These are phyloP conservation scores for Globisporangium recalcitrans DNA, from an alignment of 352 stramenopile genomes.

Conservation along the genomic window DNA sequence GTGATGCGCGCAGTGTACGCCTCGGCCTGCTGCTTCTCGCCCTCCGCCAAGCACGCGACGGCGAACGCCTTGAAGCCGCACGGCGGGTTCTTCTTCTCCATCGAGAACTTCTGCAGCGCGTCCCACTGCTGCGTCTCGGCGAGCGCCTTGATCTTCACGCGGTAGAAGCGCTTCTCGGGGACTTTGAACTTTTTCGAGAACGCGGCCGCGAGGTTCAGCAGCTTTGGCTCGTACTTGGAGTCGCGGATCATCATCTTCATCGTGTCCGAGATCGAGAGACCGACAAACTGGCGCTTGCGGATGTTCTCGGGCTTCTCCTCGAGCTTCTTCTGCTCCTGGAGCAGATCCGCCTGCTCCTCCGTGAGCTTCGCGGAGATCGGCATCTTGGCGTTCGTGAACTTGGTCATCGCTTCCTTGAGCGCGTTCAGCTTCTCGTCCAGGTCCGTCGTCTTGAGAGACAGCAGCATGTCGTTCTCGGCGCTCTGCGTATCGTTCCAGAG, in stretches of 20 bases:
- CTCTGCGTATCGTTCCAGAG: conserved; percentile 64
- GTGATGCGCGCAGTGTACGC: conserved; percentile 79
- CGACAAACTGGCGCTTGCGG: conserved; percentile 76
- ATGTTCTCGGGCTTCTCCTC: conserved; percentile 79
- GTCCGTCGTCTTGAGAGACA: conserved; percentile 59
- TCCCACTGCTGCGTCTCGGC: conserved; percentile 85
- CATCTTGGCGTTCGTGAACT: conserved; percentile 68
- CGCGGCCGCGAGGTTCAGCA: conserved; percentile 51
- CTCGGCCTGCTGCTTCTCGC: conserved; percentile 80
- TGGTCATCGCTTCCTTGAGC: conserved; percentile 59
- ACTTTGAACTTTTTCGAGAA: conserved; percentile 89
- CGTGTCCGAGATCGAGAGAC: conserved; percentile 83
- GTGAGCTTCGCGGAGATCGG: conserved; percentile 58
- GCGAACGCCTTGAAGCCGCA: conserved; percentile 85
- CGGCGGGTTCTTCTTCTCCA: conserved; percentile 81
- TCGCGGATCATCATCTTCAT: conserved; percentile 76
- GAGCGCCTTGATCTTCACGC: conserved; percentile 87
- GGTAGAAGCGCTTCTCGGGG: conserved; percentile 88
- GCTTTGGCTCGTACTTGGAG: conserved; percentile 79
- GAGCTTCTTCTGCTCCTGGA: conserved; percentile 81
- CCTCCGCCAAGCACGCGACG: conserved; percentile 66
- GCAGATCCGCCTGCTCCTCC: conserved; percentile 84
- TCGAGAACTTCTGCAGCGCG: conserved; percentile 81
- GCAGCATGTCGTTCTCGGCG: conserved; percentile 67
- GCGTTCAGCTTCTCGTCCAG: conserved; percentile 62